These are phyloP conservation scores for Neurospora tetrasperma DNA, from an alignment of 495 filamentous ascomycete species.

Conservation along the genomic window DNA sequence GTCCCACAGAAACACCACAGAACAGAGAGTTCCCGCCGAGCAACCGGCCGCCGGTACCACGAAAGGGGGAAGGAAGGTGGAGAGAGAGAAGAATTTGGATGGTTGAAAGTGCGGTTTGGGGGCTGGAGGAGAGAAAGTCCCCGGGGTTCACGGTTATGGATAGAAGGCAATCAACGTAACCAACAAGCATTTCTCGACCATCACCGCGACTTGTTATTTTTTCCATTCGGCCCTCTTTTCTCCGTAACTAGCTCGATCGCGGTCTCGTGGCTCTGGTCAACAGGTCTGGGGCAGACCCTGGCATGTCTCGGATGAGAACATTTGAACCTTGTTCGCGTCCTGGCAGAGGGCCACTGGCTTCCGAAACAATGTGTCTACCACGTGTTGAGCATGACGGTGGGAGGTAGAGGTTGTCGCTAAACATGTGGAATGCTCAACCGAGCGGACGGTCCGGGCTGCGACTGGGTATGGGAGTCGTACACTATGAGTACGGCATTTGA, in stretches of 20 bases:
- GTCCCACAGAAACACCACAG: not conserved
- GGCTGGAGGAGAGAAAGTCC: not conserved
- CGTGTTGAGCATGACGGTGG: not conserved
- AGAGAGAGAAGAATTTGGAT: not conserved
- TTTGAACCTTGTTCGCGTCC: not conserved
- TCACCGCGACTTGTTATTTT: not conserved
- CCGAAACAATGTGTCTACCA: conserved; percentile 10
- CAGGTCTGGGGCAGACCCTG: not conserved
- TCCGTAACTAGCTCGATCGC: not conserved
- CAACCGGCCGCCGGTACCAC: not conserved
- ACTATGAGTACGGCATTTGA: not conserved
- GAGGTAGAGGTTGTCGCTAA: not conserved
- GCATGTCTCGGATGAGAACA: not conserved
- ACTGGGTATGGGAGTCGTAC: not conserved
- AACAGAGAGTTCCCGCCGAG: not conserved
- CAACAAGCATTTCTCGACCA: not conserved
- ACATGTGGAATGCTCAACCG: not conserved
- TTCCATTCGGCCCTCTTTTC: not conserved
- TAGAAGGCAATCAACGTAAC: not conserved
- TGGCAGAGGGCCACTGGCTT: not conserved
- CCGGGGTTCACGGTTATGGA: not conserved
- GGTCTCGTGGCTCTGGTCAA: not conserved
- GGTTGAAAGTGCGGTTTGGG: not conserved
- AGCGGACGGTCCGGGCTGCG: conserved; percentile 9
- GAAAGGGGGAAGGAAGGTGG: not conserved